Base-by-base conservation (phyloP, 2,329 filamentous ascomycete species). In the Lecanoromycetidae sp. region DNA sequence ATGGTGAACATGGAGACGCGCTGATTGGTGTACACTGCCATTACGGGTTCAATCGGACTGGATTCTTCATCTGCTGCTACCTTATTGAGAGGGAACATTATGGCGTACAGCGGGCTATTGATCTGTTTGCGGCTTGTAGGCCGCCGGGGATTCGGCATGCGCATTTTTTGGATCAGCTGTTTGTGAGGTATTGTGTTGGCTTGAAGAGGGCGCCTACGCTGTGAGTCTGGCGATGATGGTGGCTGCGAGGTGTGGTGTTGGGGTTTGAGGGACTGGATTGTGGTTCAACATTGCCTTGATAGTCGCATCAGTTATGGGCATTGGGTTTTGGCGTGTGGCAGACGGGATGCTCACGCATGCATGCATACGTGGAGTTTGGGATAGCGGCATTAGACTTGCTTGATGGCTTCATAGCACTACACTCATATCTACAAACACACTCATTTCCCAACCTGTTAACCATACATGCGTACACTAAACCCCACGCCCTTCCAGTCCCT, bases 11-110 rank as follows among this genome's bases (percentile, higher is more conserved):
- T 7, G 37, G 36, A 3, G 13, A 57, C 67, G 46, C 54, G 12
- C 46, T 81, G 39, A 76, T 94, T 43, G 88, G 82, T 2, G 86
- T 94, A 0, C 90, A 96, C 61, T 96, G 90, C 58, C 90, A 96
- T 59, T 95, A 95, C 57, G 90, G 90, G 0, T 95, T 93, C 67
- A 95, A 96, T 61, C 77, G 88, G 19, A 95, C 90, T 0, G 90
- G 90, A 0, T 94, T 90, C 62, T 84, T 95, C 60, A 78, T 96
- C 42, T 82, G 86, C 26, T 87, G 81, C 58, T 96, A 95, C 60
- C 70, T 96, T n/a, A 81, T 95, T 12, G 87, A 95, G 66, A 72
- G 79, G 38, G 76, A 83, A 55, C 80, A 77, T 0, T 88, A 77
- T 57, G 69, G 68, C 19, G 76, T 94, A 2, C 76, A 84, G 57